A percentile compares a stretch with the other conserved stretches of the same genome.
phyloP scores from a whole-genome alignment of 345 rosid genomes.

The Aurinia saxatilis region DNA sequence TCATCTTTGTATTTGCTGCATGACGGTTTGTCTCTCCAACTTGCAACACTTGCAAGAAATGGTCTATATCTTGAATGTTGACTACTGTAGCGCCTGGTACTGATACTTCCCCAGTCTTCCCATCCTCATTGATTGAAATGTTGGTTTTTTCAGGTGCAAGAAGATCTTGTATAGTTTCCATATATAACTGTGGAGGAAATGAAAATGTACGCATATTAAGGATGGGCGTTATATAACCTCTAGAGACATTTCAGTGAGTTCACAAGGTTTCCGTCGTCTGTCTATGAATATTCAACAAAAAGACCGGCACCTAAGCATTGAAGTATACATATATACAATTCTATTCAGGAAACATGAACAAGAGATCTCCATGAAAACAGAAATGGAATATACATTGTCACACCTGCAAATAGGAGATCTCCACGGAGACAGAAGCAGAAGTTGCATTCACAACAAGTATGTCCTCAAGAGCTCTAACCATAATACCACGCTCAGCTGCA shows the following conservation, averaged over 20 bases:
- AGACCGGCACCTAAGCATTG: neutral
- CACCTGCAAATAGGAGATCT: conserved; percentile 91
- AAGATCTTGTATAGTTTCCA: conserved; percentile 92
- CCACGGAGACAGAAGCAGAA: conserved; percentile 51
- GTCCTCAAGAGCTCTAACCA: conserved; percentile 92
- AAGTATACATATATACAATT: neutral
- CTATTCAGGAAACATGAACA: neutral
- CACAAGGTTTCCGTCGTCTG: neutral
- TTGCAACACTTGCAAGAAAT: conserved; percentile 68
- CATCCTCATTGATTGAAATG: conserved; percentile 71
- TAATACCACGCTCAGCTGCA: conserved; percentile 82
- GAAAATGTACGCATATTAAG: neutral
- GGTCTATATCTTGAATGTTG: conserved; percentile 55
- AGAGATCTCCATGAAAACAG: conserved; percentile 32
- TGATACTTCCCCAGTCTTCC: conserved; percentile 77
- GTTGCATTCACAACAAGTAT: conserved; percentile 40
- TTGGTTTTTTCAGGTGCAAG: conserved; percentile 74
- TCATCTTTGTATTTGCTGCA: conserved; percentile 83
- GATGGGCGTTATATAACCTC: neutral
- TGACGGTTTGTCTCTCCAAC: conserved; percentile 81
- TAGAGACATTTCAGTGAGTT: neutral
- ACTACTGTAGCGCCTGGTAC: conserved; percentile 63
- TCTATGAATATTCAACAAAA: neutral
- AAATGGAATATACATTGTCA: conserved; percentile 17
- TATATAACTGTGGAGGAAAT: conserved; percentile 53